Evolutionary conservation across 2,329 filamentous ascomycete genomes (phyloP).

Genomic region (Chaetomiaceae sp.): DNA sequence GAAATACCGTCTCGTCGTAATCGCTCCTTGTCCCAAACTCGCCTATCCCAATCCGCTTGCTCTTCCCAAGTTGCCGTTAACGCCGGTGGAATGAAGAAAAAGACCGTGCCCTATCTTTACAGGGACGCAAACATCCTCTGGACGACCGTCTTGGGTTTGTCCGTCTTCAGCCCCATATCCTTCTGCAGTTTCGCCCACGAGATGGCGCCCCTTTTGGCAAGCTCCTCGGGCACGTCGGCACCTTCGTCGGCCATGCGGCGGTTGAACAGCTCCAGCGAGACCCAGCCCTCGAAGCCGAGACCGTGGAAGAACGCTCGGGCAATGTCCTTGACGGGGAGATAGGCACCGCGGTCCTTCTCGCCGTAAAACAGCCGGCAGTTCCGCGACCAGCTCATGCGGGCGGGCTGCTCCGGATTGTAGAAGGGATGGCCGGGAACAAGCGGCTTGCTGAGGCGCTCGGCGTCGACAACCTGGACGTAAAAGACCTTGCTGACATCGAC

Average conservation of each 20-base stretch:
- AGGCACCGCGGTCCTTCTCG: slow-evolving; percentile 56
- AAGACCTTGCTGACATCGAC: slow-evolving; percentile 65
- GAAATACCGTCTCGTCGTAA: background rate
- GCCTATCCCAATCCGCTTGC: background rate
- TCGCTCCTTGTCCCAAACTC: background rate
- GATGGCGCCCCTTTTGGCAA: slow-evolving; percentile 43
- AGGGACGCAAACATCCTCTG: slow-evolving; percentile 34
- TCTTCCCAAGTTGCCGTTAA: background rate
- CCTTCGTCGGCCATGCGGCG: slow-evolving; percentile 51
- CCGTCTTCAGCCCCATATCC: slow-evolving; percentile 33
- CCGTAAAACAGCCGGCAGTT: slow-evolving; percentile 70
- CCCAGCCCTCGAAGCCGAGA: slow-evolving; percentile 63
- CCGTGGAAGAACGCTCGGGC: slow-evolving; percentile 57
- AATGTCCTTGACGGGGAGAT: slow-evolving; percentile 62
- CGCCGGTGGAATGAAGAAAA: slow-evolving; percentile 1
- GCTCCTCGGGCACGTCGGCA: slow-evolving; percentile 46
- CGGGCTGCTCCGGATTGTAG: slow-evolving; percentile 53
- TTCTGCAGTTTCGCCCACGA: slow-evolving; percentile 46
- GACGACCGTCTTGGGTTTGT: slow-evolving; percentile 13
- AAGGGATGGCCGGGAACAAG: slow-evolving; percentile 54
- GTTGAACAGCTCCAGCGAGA: slow-evolving; percentile 69
- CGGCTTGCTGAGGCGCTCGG: slow-evolving; percentile 56
- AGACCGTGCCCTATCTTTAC: slow-evolving; percentile 16
- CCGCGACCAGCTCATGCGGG: slow-evolving; percentile 73
- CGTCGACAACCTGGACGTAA: slow-evolving; percentile 74